phyloP scores from a whole-genome alignment of 306 rosid species.

The Sicyos baderoa region DNA sequence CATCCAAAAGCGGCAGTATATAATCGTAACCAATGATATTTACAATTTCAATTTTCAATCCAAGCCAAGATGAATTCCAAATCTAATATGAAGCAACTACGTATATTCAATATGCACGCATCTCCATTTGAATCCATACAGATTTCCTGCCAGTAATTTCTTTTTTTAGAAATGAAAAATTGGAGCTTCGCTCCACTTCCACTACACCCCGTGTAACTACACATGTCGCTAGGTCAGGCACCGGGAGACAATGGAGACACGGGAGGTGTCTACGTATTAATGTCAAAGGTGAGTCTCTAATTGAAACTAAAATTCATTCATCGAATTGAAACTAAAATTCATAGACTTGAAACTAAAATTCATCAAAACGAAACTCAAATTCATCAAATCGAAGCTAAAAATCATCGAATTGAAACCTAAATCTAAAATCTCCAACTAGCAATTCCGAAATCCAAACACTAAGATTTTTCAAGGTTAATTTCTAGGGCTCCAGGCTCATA shows the following conservation, averaged over 20 bases:
- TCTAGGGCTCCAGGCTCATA: conserved; percentile 1
- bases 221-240: no score
- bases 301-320: no score
- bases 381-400: neutral
- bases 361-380: neutral
- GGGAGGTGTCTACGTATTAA: no score
- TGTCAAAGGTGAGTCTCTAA: no score
- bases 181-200: no score
- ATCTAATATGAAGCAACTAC: neutral
- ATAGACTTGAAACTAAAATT: neutral
- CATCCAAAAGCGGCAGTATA: neutral
- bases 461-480: neutral
- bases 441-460: neutral
- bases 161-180: no score
- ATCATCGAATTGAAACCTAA: neutral
- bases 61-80: neutral
- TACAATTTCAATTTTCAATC: neutral
- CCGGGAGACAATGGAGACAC: no score
- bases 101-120: neutral
- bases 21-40: neutral
- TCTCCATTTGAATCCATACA: neutral
- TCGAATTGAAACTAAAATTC: no score
- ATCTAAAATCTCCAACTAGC: neutral
- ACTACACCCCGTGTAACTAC: no score
- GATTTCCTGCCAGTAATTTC: neutral